Evolutionary conservation across 2,329 filamentous ascomycete species (phyloP).

Genomic region (Colletotrichum viniferum): DNA sequence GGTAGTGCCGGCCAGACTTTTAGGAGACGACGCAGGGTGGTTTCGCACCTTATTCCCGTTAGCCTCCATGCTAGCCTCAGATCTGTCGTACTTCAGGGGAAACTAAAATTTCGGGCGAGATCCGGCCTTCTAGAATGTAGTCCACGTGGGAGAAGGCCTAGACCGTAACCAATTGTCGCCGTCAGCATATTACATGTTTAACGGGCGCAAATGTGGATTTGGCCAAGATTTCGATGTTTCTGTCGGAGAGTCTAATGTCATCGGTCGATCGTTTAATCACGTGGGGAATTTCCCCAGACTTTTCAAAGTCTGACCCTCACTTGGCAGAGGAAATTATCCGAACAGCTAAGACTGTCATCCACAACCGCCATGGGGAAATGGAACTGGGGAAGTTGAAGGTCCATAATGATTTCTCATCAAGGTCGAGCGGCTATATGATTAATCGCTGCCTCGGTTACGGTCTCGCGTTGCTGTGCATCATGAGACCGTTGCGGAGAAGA

Average conservation of each 20-base stretch:
- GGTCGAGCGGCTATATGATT: neutral
- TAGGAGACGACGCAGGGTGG: neutral
- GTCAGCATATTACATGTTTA: neutral
- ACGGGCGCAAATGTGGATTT: neutral
- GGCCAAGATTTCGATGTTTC: neutral
- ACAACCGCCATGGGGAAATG: neutral
- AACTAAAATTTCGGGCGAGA: neutral
- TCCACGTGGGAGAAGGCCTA: neutral
- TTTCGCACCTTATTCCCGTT: neutral
- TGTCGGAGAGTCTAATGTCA: neutral
- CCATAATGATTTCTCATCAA: neutral
- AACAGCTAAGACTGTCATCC: neutral
- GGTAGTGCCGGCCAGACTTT: neutral
- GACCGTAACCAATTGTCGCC: neutral
- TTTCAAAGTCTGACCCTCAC: neutral
- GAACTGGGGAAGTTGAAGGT: neutral
- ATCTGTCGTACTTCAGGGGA: neutral
- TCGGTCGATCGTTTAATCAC: neutral
- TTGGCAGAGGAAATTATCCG: neutral
- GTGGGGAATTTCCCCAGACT: neutral
- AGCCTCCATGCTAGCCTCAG: neutral
- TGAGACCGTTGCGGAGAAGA: neutral
- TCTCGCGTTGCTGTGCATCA: neutral
- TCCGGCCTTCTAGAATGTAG: neutral
- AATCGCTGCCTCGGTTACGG: neutral